Percentiles rank a stretch among this genome's conserved stretches.
Evolutionary conservation across 176 grass and related monocot species (phyloP).

Genomic region (Elymus sibiricus): DNA sequence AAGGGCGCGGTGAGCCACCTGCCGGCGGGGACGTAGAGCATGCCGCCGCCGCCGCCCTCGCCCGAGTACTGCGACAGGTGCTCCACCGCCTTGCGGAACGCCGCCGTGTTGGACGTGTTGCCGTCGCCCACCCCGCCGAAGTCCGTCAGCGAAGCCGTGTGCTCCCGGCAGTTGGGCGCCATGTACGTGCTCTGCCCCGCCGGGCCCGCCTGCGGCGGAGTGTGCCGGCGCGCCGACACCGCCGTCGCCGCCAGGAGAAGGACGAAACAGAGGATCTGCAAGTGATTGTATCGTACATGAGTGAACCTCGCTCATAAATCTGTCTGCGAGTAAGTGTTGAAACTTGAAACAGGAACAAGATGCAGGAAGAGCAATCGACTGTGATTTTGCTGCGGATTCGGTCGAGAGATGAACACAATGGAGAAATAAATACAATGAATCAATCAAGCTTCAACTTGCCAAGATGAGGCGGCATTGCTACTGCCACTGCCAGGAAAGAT

Average conservation of each 20-base stretch:
- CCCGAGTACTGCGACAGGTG: constrained; percentile 69
- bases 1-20: constrained; percentile 92
- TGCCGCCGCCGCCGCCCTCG: constrained; percentile 48
- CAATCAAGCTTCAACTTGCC: neutral
- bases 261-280: neutral
- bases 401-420: neutral
- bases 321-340: too few relatives aligned
- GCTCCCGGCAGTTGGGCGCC: constrained; percentile 57
- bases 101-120: constrained; percentile 75
- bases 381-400: neutral
- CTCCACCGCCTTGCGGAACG: constrained; percentile 71
- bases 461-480: neutral
- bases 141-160: constrained; percentile 65
- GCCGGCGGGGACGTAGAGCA: constrained; percentile 80
- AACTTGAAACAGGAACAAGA: neutral
- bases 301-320: too few relatives aligned
- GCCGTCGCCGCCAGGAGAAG: neutral
- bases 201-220: neutral
- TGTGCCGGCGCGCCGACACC: neutral
- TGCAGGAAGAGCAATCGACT: neutral
- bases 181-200: constrained; percentile 50
- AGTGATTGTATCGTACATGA: too few relatives aligned
- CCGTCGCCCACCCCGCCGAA: constrained; percentile 81
- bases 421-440: too few relatives aligned
- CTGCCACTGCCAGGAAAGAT: too few relatives aligned